Evolutionary conservation across 768 basidiomycete species (phyloP).

Genomic region (Boletellus ananiceps): DNA sequence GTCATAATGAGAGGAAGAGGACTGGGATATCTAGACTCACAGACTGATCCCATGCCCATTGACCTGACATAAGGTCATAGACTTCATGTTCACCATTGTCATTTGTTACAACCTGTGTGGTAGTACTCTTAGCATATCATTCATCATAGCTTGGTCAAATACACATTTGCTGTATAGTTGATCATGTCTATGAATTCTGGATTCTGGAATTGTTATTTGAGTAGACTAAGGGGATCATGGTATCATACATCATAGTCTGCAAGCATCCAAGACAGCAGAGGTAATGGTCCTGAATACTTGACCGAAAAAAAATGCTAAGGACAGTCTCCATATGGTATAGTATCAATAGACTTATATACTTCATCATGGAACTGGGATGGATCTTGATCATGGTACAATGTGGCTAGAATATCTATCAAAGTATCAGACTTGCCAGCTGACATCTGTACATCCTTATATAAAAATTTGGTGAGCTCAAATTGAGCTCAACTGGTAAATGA

Average conservation of each 20-base stretch:
- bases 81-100: background rate
- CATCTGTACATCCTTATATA: conserved; percentile 15
- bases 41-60: conserved; percentile 10
- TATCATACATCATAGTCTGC: conserved; percentile 22
- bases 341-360: conserved; percentile 33
- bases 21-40: background rate
- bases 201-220: background rate
- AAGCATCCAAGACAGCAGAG: conserved; percentile 23
- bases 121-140: no score
- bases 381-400: background rate
- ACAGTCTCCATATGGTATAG: conserved; percentile 30
- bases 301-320: conserved; percentile 35
- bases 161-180: background rate
- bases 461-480: background rate
- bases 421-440: conserved; percentile 21
- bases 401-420: conserved; percentile 16
- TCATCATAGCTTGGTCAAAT: background rate
- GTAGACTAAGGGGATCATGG: conserved; percentile 12
- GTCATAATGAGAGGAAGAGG: background rate
- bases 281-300: conserved; percentile 18
- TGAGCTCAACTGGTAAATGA: background rate
- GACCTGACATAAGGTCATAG: conserved; percentile 6
- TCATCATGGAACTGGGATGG: conserved; percentile 29
- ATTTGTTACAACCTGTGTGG: background rate
- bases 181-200: background rate